Percentiles rank a stretch among this genome's conserved stretches.
Evolutionary conservation across 2,329 filamentous ascomycete genomes (phyloP).

Genomic region (Blastomyces percursus): DNA sequence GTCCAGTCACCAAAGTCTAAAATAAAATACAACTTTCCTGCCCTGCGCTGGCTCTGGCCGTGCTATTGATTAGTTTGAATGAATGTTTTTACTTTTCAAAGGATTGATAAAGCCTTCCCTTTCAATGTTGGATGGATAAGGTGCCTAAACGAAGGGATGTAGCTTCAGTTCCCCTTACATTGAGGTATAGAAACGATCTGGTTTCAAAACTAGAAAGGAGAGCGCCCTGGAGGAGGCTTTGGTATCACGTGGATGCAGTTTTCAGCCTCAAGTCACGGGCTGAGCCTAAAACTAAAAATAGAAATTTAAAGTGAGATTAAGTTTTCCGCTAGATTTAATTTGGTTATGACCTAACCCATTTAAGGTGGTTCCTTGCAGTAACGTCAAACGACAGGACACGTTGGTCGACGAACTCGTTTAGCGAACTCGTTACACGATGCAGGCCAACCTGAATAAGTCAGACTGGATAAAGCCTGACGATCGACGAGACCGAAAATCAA

Average conservation of each 20-base stretch:
- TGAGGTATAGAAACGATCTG: background rate
- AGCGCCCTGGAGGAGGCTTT: background rate
- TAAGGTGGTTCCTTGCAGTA: background rate
- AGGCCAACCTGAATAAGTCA: background rate
- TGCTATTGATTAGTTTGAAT: background rate
- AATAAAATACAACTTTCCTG: background rate
- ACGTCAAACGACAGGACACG: background rate
- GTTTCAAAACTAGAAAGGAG: background rate
- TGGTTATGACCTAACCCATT: background rate
- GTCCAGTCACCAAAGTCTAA: slow-evolving; percentile 5
- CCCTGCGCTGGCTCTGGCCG: background rate
- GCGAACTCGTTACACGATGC: slow-evolving; percentile 1
- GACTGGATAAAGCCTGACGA: background rate
- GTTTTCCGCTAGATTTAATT: background rate
- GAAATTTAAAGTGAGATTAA: background rate
- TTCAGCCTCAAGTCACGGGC: slow-evolving; percentile 5
- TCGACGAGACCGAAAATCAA: background rate
- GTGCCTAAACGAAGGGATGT: background rate
- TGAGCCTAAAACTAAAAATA: slow-evolving; percentile 5
- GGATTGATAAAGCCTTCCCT: background rate
- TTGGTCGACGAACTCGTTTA: background rate
- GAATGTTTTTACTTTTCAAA: background rate
- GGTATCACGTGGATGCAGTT: background rate
- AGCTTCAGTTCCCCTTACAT: background rate
- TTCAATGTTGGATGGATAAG: background rate